Evolutionary conservation across 257 asterid genomes (phyloP), one percentile per base, ranked within the genome.

Genomic region (Ligustrum vulgare): DNA sequence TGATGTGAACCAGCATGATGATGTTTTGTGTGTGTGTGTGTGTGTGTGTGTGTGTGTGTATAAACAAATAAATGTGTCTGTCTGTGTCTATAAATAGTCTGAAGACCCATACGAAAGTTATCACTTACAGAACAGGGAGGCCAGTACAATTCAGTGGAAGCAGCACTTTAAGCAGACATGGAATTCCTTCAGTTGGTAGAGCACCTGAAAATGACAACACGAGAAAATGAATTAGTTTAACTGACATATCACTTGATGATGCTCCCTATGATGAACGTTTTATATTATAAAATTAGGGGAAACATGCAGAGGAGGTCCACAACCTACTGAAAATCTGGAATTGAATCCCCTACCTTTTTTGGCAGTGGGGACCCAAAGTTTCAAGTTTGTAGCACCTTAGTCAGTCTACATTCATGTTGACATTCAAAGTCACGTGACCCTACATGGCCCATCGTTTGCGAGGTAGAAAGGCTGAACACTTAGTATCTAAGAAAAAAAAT

Each of bases 141-240:
- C 98, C 99, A 32, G 85, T 86, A 80, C 96, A 94, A 86, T 77
- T 86, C 71, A 94, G 80, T 45, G 99, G 97, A 84, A 94, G 94
- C 80, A 92, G 82, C 86, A 94, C 94, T 80, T 86, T 93, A 20
- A 94, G 89, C 84, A 94, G 81, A 86, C 96, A 91, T 35, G 99
- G 99, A 74, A 94, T 94, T 80, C 99, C 99, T 84, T 94, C 99
- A 28, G 98, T 94, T 78, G 97, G 99, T 81, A 94, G 87, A 82
- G 95, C 98, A 78, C 99, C 99, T 94, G 78, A 75, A 70, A 37
- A 83, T 49, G 70, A 37, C 72, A 58, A 54, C 67, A 72, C n/a
- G 51, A 37, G 56, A 56, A 69, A 75, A 70, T 65, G 43, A 72
- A 77, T 12, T 67, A 41, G 65, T 23, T 70, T 13, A 34, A 63